Evolutionary conservation across 208 protist species (phyloP), one percentile per base, ranked within the genome.

Genomic region (Blechomonas ayalai): DNA sequence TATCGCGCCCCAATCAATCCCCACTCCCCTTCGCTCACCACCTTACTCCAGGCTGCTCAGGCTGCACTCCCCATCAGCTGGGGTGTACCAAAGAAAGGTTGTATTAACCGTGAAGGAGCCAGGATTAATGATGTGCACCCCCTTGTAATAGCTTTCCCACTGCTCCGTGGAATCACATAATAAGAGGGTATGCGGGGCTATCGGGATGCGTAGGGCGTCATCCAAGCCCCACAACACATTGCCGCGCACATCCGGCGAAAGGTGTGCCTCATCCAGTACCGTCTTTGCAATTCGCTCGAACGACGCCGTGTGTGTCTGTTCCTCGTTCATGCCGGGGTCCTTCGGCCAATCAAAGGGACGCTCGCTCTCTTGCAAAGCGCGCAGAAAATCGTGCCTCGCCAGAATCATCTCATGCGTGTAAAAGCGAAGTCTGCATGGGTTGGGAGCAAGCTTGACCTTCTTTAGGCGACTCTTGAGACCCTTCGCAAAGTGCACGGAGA

Each of bases 41-140:
- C n/a, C 31, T 36, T 36, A 67, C 13, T 85, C 74, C 8, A 93
- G 41, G 25, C 58, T 84, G 56, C 67, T 94, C 5, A 94, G 64
- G 43, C 65, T 79, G 45, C 79, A 90, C 57, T 89, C 82, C 20
- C 77, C 76, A 53, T 94, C 86, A 4, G 71, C 50, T 36, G 79
- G 86, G 0, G 86, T 94, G 57, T 94, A 91, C 82, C 86, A 94
- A 32, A 94, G 41, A 63, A 94, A 94, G 6, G 82, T 89, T 15
- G 64, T 45, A 37, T 38, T 74, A 9, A 80, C 70, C 1, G 75
- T 55, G 52, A 94, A 94, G 7, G 79, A 85, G 18, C 86, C 82
- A 22, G 86, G 86, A 55, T 94, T 94, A 22, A 94, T 49, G 18
- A 90, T 66, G 47, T 76, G 78, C 24, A 77, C 71, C 7, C 74